These are phyloP conservation scores for Brassica rapa DNA, from an alignment of 345 rosid genomes.

Conservation along the genomic window DNA sequence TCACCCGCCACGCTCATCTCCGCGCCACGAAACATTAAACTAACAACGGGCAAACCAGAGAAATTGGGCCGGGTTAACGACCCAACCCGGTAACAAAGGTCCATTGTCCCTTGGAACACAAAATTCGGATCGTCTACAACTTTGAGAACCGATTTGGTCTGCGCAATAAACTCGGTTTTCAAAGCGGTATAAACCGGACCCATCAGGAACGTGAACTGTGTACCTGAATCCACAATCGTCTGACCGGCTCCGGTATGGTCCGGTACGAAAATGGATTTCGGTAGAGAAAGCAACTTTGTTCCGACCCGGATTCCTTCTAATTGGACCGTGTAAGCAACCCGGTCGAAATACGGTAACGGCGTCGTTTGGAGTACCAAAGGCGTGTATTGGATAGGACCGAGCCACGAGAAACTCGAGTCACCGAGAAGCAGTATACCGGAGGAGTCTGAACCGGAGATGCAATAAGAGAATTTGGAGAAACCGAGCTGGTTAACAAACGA, in stretches of 20 bases:
- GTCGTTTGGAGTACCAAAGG: conserved; percentile 55
- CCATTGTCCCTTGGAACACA: conserved; percentile 84
- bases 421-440: conserved; percentile 71
- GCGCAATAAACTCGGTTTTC: conserved; percentile 53
- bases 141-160: conserved; percentile 51
- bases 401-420: conserved; percentile 50
- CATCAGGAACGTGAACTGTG: conserved; percentile 69
- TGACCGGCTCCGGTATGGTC: conserved; percentile 95
- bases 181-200: conserved; percentile 68
- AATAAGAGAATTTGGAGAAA: conserved; percentile 69
- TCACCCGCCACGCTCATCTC: conserved; percentile 68
- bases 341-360: conserved; percentile 70
- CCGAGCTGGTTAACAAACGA: conserved; percentile 73
- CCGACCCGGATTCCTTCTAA: conserved; percentile 69
- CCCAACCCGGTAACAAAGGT: conserved; percentile 53
- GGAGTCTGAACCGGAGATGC: conserved; percentile 73
- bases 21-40: conserved; percentile 62
- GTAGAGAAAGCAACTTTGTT: conserved; percentile 45
- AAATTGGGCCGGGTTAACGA: conserved; percentile 26
- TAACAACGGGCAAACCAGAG: conserved; percentile 50
- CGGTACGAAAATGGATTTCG: conserved; percentile 58
- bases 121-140: conserved; percentile 53
- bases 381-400: conserved; percentile 57
- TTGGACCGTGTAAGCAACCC: conserved; percentile 72
- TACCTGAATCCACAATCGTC: conserved; percentile 82